Conservation (phyloP, 1,284 basidiomycete genomes). For the Sporisorium scitamineum region DNA sequence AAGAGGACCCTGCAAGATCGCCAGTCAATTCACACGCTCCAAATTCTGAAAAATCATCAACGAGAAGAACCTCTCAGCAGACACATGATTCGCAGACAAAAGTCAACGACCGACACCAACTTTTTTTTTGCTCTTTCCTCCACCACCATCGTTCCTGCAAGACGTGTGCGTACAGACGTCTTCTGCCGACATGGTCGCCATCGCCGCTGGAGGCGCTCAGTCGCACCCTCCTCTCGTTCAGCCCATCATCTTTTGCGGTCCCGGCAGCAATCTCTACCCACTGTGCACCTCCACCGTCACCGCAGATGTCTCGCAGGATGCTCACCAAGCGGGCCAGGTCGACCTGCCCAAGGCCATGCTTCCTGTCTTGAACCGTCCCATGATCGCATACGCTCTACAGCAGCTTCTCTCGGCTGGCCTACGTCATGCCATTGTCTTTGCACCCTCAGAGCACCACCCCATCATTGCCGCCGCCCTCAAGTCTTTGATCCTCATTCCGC, state of each 20-base stretch:
- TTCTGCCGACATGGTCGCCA: slow-evolving; percentile 22
- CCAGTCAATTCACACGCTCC: background rate
- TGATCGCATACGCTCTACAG: slow-evolving; percentile 66
- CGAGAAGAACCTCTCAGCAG: background rate
- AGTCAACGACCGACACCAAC: background rate
- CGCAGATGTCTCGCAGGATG: slow-evolving; percentile 19
- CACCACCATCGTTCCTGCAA: slow-evolving; percentile 4
- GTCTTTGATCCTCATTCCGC: slow-evolving; percentile 58
- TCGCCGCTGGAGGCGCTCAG: slow-evolving; percentile 15
- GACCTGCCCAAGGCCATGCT: slow-evolving; percentile 66
- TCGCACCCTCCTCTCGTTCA: slow-evolving; percentile 52
- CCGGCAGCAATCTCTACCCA: slow-evolving; percentile 64
- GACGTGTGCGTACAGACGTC: no score
- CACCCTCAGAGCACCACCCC: slow-evolving; percentile 61
- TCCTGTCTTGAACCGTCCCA: slow-evolving; percentile 66
- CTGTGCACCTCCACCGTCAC: slow-evolving; percentile 52
- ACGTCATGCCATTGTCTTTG: slow-evolving; percentile 60
- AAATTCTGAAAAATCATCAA: background rate
- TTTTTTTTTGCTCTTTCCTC: background rate
- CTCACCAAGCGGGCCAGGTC: slow-evolving; percentile 8
- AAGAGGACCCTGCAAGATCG: slow-evolving; percentile 26
- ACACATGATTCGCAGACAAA: slow-evolving; percentile 17
- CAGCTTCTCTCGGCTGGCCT: slow-evolving; percentile 62
- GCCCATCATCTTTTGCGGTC: slow-evolving; percentile 67
- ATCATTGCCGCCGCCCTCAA: slow-evolving; percentile 59